Evolutionary conservation across 257 asterid genomes (phyloP).

Genomic region (Misopates orontium): DNA sequence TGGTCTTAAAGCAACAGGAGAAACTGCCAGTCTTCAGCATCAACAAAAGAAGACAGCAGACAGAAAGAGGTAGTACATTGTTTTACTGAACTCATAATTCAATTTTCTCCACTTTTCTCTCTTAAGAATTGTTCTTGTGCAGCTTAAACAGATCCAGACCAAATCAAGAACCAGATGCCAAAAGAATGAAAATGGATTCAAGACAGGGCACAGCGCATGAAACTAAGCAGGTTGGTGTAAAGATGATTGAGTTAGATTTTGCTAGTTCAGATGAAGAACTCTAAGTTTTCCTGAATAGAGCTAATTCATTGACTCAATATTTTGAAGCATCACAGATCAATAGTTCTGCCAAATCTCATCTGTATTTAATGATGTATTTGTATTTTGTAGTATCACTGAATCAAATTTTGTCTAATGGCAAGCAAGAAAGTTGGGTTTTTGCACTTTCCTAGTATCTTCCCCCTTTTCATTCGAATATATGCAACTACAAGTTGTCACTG

Average conservation of each 20-base stretch:
- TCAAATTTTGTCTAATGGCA: too few species aligned
- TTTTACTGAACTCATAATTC: not conserved
- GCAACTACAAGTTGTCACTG: not conserved
- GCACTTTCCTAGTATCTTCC: not conserved
- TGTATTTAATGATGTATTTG: not conserved
- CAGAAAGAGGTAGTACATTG: conserved; percentile 44
- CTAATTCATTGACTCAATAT: conserved; percentile 10
- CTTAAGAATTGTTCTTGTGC: conserved; percentile 30
- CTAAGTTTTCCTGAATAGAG: conserved; percentile 28
- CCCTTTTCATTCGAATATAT: not conserved
- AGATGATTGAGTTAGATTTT: conserved; percentile 83
- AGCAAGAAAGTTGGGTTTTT: not conserved
- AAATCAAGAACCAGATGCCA: conserved; percentile 47
- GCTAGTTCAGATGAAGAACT: conserved; percentile 80
- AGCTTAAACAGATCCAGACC: conserved; percentile 39
- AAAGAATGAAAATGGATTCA: conserved; percentile 51
- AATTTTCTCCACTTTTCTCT: not conserved
- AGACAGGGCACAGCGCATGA: conserved; percentile 35
- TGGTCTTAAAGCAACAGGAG: conserved; percentile 36
- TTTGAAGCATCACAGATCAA: not conserved
- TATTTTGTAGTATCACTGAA: not conserved
- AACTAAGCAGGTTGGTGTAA: conserved; percentile 40
- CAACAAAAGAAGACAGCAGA: conserved; percentile 38
- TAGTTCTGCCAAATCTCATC: not conserved
- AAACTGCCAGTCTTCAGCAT: conserved; percentile 30